Conservation (phyloP, 129 eudicot species). For the Pittosporum tobira region DNA sequence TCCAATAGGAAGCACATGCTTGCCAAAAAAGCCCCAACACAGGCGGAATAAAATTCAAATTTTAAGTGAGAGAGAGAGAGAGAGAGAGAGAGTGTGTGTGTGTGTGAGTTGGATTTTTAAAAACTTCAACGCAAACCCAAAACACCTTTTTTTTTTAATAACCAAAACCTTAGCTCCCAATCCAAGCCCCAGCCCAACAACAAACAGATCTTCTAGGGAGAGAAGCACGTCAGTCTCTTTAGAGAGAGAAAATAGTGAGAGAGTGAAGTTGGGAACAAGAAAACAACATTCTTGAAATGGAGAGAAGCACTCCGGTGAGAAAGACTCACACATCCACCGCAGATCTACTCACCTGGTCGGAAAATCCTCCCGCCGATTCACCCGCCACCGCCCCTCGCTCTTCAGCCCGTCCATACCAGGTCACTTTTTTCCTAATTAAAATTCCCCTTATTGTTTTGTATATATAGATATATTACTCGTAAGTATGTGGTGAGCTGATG, state of each 20-base stretch:
- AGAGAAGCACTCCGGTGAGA: conserved; percentile 73
- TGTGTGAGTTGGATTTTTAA: too few species aligned
- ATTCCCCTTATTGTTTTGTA: neutral
- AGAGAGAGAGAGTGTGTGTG: neutral
- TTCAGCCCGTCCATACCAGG: conserved; percentile 65
- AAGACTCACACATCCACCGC: conserved; percentile 91
- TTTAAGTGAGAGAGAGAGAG: neutral
- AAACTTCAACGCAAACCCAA: too few species aligned
- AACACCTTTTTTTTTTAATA: too few species aligned
- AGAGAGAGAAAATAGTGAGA: neutral
- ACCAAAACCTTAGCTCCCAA: too few species aligned
- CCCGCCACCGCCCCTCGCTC: conserved; percentile 36
- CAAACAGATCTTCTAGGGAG: neutral
- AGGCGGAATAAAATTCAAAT: conserved; percentile 39
- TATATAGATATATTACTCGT: neutral
- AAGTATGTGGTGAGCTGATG: conserved; percentile 8
- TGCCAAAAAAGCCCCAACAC: conserved; percentile 29
- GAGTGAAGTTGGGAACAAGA: too few species aligned
- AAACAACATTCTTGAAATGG: conserved; percentile 27
- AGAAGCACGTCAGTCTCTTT: neutral
- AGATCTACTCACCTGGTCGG: conserved; percentile 97
- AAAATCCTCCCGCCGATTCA: conserved; percentile 54
- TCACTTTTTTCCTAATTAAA: conserved; percentile 2
- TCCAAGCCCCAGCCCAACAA: neutral
- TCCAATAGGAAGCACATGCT: conserved; percentile 49